Conservation (phyloP, 345 rosid species). For the Brassica rapa region DNA sequence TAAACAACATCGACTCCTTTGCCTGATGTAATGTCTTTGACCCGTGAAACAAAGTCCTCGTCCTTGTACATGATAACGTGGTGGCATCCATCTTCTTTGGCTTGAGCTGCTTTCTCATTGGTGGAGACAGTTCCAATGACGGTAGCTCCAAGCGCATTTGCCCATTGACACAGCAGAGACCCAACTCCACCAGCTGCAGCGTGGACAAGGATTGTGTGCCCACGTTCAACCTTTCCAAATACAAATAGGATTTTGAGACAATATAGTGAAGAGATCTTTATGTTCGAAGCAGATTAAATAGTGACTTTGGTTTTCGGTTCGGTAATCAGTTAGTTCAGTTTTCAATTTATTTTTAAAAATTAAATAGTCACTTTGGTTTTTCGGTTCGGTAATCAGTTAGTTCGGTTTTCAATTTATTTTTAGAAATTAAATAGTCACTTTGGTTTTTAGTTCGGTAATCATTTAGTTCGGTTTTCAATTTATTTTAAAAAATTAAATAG, state of each 20-base stretch:
- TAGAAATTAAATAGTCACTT: too few species aligned
- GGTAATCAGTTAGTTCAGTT: too few species aligned
- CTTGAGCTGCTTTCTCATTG: conserved; percentile 86
- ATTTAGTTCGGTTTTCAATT: too few species aligned
- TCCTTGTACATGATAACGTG: conserved; percentile 72
- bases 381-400: too few species aligned
- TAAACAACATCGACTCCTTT: conserved; percentile 81
- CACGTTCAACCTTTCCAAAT: conserved; percentile 59
- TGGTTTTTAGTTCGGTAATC: too few species aligned
- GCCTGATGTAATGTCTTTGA: conserved; percentile 77
- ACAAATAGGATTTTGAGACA: neutral
- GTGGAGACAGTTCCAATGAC: conserved; percentile 78
- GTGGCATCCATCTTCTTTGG: conserved; percentile 92
- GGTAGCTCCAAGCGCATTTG: conserved; percentile 79
- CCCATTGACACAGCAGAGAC: conserved; percentile 92
- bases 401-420: too few species aligned
- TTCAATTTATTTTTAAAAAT: too few species aligned
- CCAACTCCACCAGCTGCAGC: conserved; percentile 99
- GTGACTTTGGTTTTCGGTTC: neutral
- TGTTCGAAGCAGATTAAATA: neutral
- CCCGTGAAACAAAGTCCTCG: conserved; percentile 77
- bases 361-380: too few species aligned
- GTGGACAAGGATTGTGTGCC: conserved; percentile 79
- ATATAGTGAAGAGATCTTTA: neutral
- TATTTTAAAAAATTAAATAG: neutral